Evolutionary conservation across 2,329 filamentous ascomycete species (phyloP), one percentile per base, ranked within the genome.

Genomic region (Plenodomus biglobosus): DNA sequence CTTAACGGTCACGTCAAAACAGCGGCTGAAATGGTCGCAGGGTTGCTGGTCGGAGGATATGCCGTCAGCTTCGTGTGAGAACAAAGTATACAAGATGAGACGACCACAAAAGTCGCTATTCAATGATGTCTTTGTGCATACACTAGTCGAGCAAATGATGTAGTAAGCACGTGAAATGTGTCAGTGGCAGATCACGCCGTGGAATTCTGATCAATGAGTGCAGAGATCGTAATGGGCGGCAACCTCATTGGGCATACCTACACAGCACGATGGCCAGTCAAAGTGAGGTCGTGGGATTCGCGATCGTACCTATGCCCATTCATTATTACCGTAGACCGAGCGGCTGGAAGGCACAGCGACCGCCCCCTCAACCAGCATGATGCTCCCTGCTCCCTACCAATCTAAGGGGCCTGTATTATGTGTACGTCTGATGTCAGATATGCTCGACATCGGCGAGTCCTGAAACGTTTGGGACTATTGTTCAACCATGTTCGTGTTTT

Each of bases 1-100:
- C 47, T 44, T 45, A 53, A 52, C 55, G 55, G 59, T 38, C 51
- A 50, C 56, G 38, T 55, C 54, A 61, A 64, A 56, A 55, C 57
- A 43, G n/a, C n/a, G n/a, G 53, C 46, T 53, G 43, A 39, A 56
- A 55, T 48, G 50, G 49, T 52, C 44, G 53, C 46, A 57, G 54
- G 47, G 58, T 48, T 60, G 52, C 59, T 49, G 56, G 43, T 43
- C 51, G 49, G 54, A 46, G 50, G 40, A 44, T 39, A 52, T 51
- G 48, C 58, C 54, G 55, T 55, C 46, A 59, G 57, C 52, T 56
- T 49, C 13, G 27, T 8, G 27, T 32, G 27, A 32, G 6, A 7
- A 6, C 44, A 38, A 46, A 40, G 41, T 50, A 41, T 44, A 42
- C 27, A 43, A 36, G 22, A 5, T 24, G 22, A 24, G 10, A 10